Conservation (phyloP, 805 yeast species). For the Spathaspora girioi region DNA sequence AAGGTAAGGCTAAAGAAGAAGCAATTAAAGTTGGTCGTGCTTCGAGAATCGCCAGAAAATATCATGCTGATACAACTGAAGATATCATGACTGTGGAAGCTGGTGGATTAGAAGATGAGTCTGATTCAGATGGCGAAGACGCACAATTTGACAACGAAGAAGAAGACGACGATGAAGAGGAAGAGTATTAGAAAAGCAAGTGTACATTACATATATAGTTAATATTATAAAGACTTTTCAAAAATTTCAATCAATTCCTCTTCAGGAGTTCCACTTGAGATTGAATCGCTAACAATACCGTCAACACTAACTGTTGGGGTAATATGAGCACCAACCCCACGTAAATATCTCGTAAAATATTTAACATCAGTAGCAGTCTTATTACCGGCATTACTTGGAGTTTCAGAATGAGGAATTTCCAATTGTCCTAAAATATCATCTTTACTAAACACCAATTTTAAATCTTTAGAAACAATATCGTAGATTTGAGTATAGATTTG, state of each 20-base stretch:
- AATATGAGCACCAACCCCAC: slow-evolving; percentile 80
- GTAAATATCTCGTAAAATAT: slow-evolving; percentile 65
- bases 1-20: slow-evolving; percentile 52
- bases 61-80: slow-evolving; percentile 48
- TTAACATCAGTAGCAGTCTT: slow-evolving; percentile 59
- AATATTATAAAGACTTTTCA: slow-evolving; percentile 12
- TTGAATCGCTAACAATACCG: slow-evolving; percentile 55
- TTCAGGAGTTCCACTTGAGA: slow-evolving; percentile 56
- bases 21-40: slow-evolving; percentile 56
- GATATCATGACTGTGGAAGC: slow-evolving; percentile 61
- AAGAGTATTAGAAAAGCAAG: slow-evolving; percentile 5
- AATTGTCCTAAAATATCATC: slow-evolving; percentile 35
- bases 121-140: slow-evolving; percentile 48
- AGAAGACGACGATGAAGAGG: slow-evolving; percentile 18
- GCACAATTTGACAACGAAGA: slow-evolving; percentile 15
- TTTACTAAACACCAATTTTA: slow-evolving; percentile 26
- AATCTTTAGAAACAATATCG: slow-evolving; percentile 28
- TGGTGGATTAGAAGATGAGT: slow-evolving; percentile 52
- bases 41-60: slow-evolving; percentile 75
- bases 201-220: not conserved
- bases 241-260: slow-evolving; percentile 42
- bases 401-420: slow-evolving; percentile 25
- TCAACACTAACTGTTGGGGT: slow-evolving; percentile 76
- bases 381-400: slow-evolving; percentile 54
- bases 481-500: slow-evolving; percentile 54